Evolutionary conservation across 345 rosid species (phyloP).

Genomic region (Noccaea caerulescens): DNA sequence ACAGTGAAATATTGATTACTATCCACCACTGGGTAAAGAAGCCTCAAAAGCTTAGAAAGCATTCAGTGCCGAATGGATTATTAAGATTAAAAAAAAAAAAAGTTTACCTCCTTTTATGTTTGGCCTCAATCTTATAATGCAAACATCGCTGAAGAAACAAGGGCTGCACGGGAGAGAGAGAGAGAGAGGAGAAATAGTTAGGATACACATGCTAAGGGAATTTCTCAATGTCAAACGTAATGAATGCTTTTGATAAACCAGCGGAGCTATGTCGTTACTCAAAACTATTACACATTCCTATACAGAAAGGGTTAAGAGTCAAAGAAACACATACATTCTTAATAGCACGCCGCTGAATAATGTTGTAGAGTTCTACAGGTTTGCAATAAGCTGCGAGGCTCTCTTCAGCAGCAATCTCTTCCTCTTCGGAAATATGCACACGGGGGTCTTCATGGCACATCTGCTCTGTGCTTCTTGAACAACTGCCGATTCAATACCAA

Average conservation of each 20-base stretch:
- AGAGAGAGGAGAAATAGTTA: conserved; percentile 14
- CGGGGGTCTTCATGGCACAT: conserved; percentile 94
- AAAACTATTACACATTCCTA: not conserved
- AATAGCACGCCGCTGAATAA: conserved; percentile 85
- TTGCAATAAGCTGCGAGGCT: conserved; percentile 84
- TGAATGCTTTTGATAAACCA: not conserved
- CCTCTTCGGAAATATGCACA: conserved; percentile 77
- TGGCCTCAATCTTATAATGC: conserved; percentile 84
- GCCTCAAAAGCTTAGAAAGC: not conserved
- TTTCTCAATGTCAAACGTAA: conserved; percentile 12
- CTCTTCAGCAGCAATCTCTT: conserved; percentile 90
- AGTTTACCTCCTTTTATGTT: conserved; percentile 71
- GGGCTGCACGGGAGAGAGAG: conserved; percentile 54
- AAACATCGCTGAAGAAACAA: conserved; percentile 85
- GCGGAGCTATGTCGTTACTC: not conserved
- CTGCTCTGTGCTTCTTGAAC: conserved; percentile 81
- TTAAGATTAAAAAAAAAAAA: not conserved
- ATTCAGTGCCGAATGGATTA: no score
- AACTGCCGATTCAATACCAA: conserved; percentile 45
- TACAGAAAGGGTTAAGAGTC: not conserved
- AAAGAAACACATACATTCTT: conserved; percentile 58
- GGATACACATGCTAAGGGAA: not conserved
- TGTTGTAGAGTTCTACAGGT: conserved; percentile 96
- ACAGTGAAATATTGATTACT: conserved; percentile 17
- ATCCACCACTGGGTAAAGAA: conserved; percentile 14